phyloP scores from a whole-genome alignment of 2,329 filamentous ascomycete species.

The Paecilomyces formosus region DNA sequence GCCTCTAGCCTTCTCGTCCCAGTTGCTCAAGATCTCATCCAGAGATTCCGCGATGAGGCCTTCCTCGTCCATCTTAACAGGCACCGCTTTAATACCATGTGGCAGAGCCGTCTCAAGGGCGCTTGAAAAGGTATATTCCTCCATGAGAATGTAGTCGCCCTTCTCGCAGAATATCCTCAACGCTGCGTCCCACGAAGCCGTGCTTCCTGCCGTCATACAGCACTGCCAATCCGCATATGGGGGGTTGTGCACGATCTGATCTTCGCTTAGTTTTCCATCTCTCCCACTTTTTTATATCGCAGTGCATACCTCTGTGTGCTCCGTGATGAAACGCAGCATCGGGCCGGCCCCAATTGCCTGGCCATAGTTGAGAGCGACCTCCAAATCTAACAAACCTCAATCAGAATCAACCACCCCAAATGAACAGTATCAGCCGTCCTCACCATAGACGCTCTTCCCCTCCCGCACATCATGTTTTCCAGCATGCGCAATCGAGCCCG shows the following conservation, averaged over 20 bases:
- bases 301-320: constrained; percentile 68
- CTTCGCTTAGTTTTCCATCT: neutral
- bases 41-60: constrained; percentile 57
- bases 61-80: constrained; percentile 58
- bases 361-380: constrained; percentile 87
- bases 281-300: neutral
- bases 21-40: constrained; percentile 56
- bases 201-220: constrained; percentile 76
- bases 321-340: constrained; percentile 81
- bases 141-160: constrained; percentile 72
- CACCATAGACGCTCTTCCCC: constrained; percentile 18
- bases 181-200: constrained; percentile 74
- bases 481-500: constrained; percentile 55
- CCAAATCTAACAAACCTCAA: constrained; percentile 54
- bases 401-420: constrained; percentile 3
- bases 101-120: constrained; percentile 59
- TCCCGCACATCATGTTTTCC: constrained; percentile 78
- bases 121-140: constrained; percentile 86
- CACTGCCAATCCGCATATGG: constrained; percentile 88
- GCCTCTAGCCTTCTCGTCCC: constrained; percentile 52
- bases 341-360: constrained; percentile 81
- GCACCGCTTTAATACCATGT: constrained; percentile 53
- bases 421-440: neutral
- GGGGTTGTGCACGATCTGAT: constrained; percentile 66
- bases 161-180: constrained; percentile 73